Conservation (phyloP, 2,329 filamentous ascomycete genomes). For the Drechslerella stenobrocha region DNA sequence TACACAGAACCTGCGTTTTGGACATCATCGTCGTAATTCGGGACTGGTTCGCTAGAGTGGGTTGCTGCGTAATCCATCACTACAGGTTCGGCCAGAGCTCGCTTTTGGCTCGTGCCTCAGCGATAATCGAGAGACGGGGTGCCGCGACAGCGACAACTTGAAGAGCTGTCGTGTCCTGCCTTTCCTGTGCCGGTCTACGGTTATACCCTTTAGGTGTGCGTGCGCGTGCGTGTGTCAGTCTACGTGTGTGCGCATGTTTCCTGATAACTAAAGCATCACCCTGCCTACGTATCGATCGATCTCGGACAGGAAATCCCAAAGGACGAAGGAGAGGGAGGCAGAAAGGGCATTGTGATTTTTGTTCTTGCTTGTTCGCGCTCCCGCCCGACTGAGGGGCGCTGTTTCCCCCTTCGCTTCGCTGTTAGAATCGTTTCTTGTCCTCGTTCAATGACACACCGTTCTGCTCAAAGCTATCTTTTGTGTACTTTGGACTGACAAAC, state of each 20-base stretch:
- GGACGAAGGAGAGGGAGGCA: neutral
- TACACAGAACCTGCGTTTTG: constrained; percentile 46
- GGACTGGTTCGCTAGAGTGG: constrained; percentile 8
- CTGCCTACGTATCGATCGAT: constrained; percentile 33
- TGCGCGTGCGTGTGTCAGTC: constrained; percentile 36
- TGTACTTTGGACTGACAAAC: too few relatives aligned
- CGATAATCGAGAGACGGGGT: constrained; percentile 1
- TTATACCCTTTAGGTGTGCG: constrained; percentile 5
- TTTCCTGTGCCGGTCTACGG: too few relatives aligned
- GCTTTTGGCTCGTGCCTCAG: constrained; percentile 15
- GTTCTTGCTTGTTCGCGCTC: neutral
- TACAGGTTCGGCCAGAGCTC: constrained; percentile 18
- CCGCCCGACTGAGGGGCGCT: neutral
- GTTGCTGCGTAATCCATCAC: constrained; percentile 45
- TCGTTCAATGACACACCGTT: too few relatives aligned
- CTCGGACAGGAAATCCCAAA: too few relatives aligned
- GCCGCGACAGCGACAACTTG: neutral
- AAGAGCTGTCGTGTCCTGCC: neutral
- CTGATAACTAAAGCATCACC: constrained; percentile 30
- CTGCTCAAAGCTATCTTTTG: too few relatives aligned
- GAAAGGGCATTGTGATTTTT: neutral
- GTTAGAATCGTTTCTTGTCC: too few relatives aligned
- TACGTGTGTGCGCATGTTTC: constrained; percentile 26
- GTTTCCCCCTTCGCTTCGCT: too few relatives aligned
- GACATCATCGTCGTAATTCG: constrained; percentile 46